Conservation (phyloP, 139 green algal genomes). For the Micractinium conductrix region DNA sequence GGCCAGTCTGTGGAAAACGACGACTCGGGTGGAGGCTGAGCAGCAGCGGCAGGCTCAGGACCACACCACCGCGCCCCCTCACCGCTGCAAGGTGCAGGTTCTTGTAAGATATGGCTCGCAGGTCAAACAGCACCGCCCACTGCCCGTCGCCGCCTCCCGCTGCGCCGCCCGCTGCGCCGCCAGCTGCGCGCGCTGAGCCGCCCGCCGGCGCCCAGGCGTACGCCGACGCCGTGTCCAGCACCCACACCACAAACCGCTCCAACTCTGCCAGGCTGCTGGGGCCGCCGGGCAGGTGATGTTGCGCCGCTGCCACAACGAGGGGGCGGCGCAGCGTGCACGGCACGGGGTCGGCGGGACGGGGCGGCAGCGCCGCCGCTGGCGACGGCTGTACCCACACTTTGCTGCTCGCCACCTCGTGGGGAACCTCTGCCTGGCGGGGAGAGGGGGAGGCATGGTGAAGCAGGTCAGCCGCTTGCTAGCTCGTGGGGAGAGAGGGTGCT, state of each 20-base stretch:
- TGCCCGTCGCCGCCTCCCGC: neutral
- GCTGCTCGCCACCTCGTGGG: neutral
- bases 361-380: neutral
- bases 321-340: neutral
- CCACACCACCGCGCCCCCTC: neutral
- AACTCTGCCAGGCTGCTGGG: neutral
- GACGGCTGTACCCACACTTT: conserved; percentile 37
- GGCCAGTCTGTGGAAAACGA: neutral
- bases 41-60: neutral
- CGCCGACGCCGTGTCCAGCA: conserved; percentile 22
- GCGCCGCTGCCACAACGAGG: neutral
- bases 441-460: too few relatives aligned
- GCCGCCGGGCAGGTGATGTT: neutral
- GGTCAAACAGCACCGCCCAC: conserved; percentile 34
- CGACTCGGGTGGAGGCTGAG: neutral
- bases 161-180: neutral
- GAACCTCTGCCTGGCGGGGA: conserved; percentile 14
- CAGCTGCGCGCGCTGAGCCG: too few relatives aligned
- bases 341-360: neutral
- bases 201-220: neutral
- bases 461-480: too few relatives aligned
- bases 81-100: neutral
- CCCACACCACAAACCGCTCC: conserved; percentile 27
- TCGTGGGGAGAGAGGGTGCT: neutral
- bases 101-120: neutral